These are phyloP conservation scores for Fraxinus platypoda DNA, from an alignment of 305 asterid species.

Conservation along the genomic window DNA sequence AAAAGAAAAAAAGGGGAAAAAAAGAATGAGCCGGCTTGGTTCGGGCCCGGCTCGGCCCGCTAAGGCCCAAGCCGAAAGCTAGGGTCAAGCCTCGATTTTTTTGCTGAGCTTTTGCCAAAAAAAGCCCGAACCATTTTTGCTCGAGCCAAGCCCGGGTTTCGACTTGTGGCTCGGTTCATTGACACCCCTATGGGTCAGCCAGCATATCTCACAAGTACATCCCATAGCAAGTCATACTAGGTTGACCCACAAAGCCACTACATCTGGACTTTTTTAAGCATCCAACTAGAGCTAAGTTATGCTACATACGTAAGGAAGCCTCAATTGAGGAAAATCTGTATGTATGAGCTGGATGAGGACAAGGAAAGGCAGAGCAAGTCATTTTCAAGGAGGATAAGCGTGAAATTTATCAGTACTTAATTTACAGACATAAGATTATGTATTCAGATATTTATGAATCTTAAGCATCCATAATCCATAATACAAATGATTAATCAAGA, in stretches of 20 bases:
- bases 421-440: neutral
- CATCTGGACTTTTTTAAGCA: neutral
- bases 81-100: no score
- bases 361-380: neutral
- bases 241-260: neutral
- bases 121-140: no score
- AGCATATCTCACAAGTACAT: neutral
- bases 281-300: neutral
- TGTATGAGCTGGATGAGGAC: neutral
- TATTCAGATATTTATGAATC: neutral
- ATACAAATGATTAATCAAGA: neutral
- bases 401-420: neutral
- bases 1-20: no score
- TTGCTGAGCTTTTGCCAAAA: no score
- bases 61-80: no score
- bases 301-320: neutral
- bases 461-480: neutral
- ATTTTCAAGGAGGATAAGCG: neutral
- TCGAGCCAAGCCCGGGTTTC: no score
- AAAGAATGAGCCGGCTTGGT: no score
- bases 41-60: no score
- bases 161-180: no score
- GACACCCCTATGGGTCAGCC: neutral
- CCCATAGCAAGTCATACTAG: neutral
- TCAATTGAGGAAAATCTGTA: neutral